Evolutionary conservation across 495 filamentous ascomycete species (phyloP).

Genomic region (Pseudevernia furfuracea): DNA sequence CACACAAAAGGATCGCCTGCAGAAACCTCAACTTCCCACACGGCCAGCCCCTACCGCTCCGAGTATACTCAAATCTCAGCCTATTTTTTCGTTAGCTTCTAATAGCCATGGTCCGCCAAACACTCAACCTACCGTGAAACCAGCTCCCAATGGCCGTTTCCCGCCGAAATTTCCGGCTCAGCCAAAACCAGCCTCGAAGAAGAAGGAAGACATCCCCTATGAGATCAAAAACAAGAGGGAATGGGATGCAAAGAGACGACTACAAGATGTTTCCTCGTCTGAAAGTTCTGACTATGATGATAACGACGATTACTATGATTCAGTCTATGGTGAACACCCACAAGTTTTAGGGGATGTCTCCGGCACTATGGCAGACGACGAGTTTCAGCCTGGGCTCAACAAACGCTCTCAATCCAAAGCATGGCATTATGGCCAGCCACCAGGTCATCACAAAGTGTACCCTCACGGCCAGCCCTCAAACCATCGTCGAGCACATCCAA

Average conservation of each 20-base stretch:
- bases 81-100: background rate
- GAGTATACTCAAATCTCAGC: background rate
- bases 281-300: constrained; percentile 1
- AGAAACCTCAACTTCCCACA: no score
- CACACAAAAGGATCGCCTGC: background rate
- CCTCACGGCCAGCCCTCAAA: background rate
- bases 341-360: background rate
- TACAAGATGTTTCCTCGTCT: background rate
- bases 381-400: background rate
- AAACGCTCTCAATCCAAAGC: background rate
- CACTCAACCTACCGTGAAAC: background rate
- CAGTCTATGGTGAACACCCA: background rate
- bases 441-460: background rate
- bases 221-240: constrained; percentile 16
- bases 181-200: background rate
- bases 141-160: background rate
- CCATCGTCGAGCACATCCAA: background rate
- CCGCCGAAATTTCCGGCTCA: background rate
- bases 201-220: constrained; percentile 15
- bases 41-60: no score
- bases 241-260: constrained; percentile 9
- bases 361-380: background rate
- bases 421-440: background rate
- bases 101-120: background rate
- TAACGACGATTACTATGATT: background rate